Conservation (phyloP, 164 flowering plant species). For the Magnolia sinica region DNA sequence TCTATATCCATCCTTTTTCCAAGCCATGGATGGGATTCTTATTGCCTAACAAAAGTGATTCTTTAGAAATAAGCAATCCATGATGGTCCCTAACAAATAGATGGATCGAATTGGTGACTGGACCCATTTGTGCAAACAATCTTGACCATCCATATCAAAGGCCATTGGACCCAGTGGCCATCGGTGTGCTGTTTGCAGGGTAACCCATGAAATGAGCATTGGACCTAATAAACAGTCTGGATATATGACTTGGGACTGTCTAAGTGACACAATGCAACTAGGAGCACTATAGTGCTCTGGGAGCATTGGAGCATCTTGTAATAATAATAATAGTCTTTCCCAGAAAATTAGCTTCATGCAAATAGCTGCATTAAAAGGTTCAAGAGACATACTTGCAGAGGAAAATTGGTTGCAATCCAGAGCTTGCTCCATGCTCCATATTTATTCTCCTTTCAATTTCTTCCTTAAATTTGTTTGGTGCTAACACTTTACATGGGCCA, state of each 20-base stretch:
- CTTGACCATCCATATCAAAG: no score
- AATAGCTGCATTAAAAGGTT: background rate
- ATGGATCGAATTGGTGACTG: no score
- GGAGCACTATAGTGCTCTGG: no score
- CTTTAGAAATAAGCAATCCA: no score
- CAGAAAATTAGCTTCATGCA: background rate
- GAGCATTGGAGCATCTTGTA: background rate
- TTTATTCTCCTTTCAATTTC: slow-evolving; percentile 46
- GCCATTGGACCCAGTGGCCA: no score
- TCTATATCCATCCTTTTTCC: no score
- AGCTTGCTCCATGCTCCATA: slow-evolving; percentile 23
- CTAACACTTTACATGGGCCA: slow-evolving; percentile 67
- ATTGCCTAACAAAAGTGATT: no score
- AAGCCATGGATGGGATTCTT: no score
- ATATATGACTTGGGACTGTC: background rate
- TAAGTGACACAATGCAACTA: background rate
- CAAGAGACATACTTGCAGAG: slow-evolving; percentile 55
- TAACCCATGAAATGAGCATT: background rate
- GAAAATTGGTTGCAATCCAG: slow-evolving; percentile 37
- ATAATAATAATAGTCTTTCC: background rate
- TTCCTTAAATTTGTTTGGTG: slow-evolving; percentile 45
- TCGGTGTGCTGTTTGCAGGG: no score
- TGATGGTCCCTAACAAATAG: no score
- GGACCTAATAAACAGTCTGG: background rate
- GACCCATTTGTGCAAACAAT: no score